Evolutionary conservation across 768 basidiomycete genomes (phyloP), one percentile per base, ranked within the genome.

Genomic region (Piloderma croceum): DNA sequence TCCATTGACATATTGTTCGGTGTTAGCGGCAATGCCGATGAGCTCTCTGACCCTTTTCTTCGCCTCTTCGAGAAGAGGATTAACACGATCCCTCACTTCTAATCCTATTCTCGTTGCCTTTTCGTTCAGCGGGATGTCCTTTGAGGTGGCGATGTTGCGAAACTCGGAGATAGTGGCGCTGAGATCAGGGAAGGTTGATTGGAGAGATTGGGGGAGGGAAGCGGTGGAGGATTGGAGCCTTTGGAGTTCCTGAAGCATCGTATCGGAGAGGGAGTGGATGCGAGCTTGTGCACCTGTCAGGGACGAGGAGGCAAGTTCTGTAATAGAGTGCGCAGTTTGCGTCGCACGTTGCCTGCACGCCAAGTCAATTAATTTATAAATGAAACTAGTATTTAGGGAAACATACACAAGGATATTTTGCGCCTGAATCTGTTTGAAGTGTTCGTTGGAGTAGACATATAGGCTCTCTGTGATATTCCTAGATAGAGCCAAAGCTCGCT

Each of bases 281-380:
- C 58, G 62, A 23, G 58, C 45, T 47, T 70, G 68, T 6, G 72
- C 64, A 20, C 57, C 56, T 7, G 50, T 53, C n/a, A 71, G 57
- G 24, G 67, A 64, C 9, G 62, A 56, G 2, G 71, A 60, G 5
- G 74, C 67, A n/a, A 70, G 57, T 21, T 51, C 53, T 51, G 64
- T 67, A 44, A 76, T 61, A 21, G 51, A 56, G 25, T 68, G 62
- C 10, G 74, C 71, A 11, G 71, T 72, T 7, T 63, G 67, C 2
- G 67, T 62, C 5, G 74, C 73, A 43, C 65, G 69, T 62, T 76
- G 70, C n/a, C n/a, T n/a, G n/a, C n/a, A n/a, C n/a, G n/a, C n/a
- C n/a, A n/a, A n/a, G n/a, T n/a, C n/a, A n/a, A n/a, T 36, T 27
- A n/a, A n/a, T 39, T 21, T 22, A 3, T 29, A 18, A 5, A 1